Evolutionary conservation across 345 rosid genomes (phyloP), one percentile per base, ranked within the genome.

Genomic region (Conringia planisiliqua): DNA sequence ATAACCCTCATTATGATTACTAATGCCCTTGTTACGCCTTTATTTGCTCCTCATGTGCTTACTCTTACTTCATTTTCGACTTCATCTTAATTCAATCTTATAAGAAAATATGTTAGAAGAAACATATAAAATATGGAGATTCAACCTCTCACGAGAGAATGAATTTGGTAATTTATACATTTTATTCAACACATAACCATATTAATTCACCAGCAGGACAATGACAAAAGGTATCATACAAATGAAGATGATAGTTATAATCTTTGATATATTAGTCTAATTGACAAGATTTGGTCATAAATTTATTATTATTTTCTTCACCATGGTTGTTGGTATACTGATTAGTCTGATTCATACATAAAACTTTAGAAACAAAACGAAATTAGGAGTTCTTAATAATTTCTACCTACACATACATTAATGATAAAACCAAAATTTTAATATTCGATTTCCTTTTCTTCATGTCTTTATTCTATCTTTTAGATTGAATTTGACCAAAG

Each of bases 31-130:
- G 48, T 52, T 55, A 52, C 59, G 32, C 72, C 67, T 71, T 64
- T 77, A 14, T 63, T 70, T 61, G 20, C 72, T 66, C 66, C 51
- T 58, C 78, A 50, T 75, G 78, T 48, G 67, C 30, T 32, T 33
- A 33, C 58, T 14, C 35, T 54, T 22, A 50, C 48, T 27, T 40
- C 48, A 51, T 50, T 68, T 67, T 61, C 54, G 5, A 16, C 51
- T 58, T 22, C 44, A 47, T 18, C 56, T 26, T 63, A 7, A 11
- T 44, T 42, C 38, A 30, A 11, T 11, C 16, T 65, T 47, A 46
- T 17, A 46, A 32, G 57, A 46, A 62, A 36, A 29, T 0, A n/a
- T 17, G 44, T 27, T 27, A 26, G 24, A n/a, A 29, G 26, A 63
- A 43, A 63, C 9, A 62, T 14, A 62, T 4, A 12, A 0, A 7